These are phyloP conservation scores for Entamoeba histolytica DNA, from an alignment of 208 protist species.

Conservation along the genomic window DNA sequence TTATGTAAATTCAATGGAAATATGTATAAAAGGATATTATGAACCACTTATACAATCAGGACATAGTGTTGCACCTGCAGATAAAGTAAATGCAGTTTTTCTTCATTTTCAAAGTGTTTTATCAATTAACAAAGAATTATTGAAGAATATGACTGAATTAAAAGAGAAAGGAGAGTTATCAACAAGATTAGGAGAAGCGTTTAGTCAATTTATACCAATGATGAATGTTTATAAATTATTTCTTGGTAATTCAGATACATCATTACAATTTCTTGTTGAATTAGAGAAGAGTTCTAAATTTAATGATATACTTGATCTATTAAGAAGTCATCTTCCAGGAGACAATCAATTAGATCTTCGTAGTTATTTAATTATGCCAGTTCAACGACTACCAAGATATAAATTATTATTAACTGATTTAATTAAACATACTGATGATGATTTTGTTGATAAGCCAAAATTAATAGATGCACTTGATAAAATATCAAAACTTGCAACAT, in stretches of 20 bases:
- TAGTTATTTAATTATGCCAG: neutral
- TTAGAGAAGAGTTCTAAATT: neutral
- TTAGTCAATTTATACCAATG: neutral
- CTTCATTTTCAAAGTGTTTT: neutral
- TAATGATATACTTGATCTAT: neutral
- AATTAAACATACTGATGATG: neutral
- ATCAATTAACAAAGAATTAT: neutral
- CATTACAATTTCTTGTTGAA: neutral
- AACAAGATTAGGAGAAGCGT: neutral
- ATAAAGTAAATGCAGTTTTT: neutral
- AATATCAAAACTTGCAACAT: neutral
- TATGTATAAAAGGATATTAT: neutral
- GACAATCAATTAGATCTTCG: neutral
- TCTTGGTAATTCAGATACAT: neutral
- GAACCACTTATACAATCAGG: neutral
- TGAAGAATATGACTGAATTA: neutral
- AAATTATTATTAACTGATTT: neutral
- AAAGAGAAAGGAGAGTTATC: neutral
- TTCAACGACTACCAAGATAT: neutral
- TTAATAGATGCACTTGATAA: neutral
- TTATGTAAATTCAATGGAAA: neutral
- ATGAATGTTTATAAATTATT: neutral
- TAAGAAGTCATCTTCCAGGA: neutral
- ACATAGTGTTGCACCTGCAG: neutral
- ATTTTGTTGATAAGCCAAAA: neutral